These are phyloP conservation scores for Lasiodiplodia sp. DNA, from an alignment of 2,329 filamentous ascomycete species.

Conservation along the genomic window DNA sequence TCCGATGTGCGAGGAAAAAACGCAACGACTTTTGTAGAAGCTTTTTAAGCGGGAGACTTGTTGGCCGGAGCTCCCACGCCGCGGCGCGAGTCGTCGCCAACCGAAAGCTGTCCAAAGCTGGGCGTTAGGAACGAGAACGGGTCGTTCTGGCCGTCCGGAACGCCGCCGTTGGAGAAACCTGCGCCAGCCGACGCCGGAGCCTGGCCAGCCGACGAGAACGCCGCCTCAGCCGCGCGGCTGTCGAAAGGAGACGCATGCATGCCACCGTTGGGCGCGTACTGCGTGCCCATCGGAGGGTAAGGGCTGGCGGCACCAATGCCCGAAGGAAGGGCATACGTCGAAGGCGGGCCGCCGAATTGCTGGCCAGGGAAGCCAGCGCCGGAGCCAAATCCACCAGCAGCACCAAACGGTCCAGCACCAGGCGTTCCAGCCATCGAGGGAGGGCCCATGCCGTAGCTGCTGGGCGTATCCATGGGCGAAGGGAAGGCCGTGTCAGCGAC, in stretches of 20 bases:
- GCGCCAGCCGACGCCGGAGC: slow-evolving; percentile 79
- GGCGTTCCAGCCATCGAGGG: slow-evolving; percentile 81
- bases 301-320: slow-evolving; percentile 80
- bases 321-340: slow-evolving; percentile 87
- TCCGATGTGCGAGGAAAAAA: slow-evolving; percentile 31
- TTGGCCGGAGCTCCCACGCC: slow-evolving; percentile 50
- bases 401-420: slow-evolving; percentile 76
- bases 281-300: slow-evolving; percentile 83
- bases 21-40: slow-evolving; percentile 28
- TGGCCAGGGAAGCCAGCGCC: slow-evolving; percentile 66
- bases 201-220: slow-evolving; percentile 88
- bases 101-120: slow-evolving; percentile 75
- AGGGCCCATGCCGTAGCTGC: slow-evolving; percentile 84
- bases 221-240: slow-evolving; percentile 90
- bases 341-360: slow-evolving; percentile 86
- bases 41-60: slow-evolving; percentile 49
- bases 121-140: slow-evolving; percentile 82
- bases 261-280: slow-evolving; percentile 77
- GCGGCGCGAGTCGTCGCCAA: slow-evolving; percentile 64
- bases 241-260: slow-evolving; percentile 90
- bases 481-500: slow-evolving; percentile 93
- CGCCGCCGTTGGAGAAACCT: slow-evolving; percentile 71
- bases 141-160: slow-evolving; percentile 70
- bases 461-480: slow-evolving; percentile 85
- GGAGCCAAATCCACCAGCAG: slow-evolving; percentile 71